Conservation (phyloP, 2,329 filamentous ascomycete species). For the Gnomoniopsis smithogilvyi region DNA sequence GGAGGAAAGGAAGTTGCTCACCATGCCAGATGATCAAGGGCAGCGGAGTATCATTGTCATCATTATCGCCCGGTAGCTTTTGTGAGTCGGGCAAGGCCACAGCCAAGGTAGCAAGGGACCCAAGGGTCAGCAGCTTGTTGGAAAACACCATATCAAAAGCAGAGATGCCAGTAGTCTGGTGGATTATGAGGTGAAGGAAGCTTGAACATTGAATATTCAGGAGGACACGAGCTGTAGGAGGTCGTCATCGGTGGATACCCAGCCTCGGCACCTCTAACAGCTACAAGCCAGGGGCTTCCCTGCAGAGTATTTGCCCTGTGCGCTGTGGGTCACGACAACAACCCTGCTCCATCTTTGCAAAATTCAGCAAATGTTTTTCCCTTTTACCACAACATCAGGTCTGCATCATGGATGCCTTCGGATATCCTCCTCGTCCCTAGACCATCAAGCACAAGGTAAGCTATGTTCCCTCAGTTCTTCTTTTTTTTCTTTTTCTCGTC, state of each 20-base stretch:
- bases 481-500: background rate
- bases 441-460: background rate
- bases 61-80: slow-evolving; percentile 23
- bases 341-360: too few species aligned
- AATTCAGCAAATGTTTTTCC: background rate
- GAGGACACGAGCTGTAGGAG: background rate
- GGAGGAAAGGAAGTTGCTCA: slow-evolving; percentile 39
- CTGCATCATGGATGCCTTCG: too few species aligned
- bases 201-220: background rate
- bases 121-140: slow-evolving; percentile 26
- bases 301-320: background rate
- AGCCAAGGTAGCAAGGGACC: slow-evolving; percentile 30
- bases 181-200: background rate
- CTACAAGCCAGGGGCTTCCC: background rate
- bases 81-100: slow-evolving; percentile 28
- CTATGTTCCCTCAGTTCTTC: background rate
- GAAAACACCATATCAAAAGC: slow-evolving; percentile 25
- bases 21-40: slow-evolving; percentile 95
- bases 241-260: background rate
- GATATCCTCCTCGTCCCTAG: too few species aligned
- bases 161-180: background rate
- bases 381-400: background rate
- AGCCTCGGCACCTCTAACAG: background rate
- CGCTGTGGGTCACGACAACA: too few species aligned
- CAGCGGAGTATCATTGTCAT: slow-evolving; percentile 62